Base-by-base conservation (phyloP, 768 basidiomycete genomes). In the Candolleomyces eurysporus region DNA sequence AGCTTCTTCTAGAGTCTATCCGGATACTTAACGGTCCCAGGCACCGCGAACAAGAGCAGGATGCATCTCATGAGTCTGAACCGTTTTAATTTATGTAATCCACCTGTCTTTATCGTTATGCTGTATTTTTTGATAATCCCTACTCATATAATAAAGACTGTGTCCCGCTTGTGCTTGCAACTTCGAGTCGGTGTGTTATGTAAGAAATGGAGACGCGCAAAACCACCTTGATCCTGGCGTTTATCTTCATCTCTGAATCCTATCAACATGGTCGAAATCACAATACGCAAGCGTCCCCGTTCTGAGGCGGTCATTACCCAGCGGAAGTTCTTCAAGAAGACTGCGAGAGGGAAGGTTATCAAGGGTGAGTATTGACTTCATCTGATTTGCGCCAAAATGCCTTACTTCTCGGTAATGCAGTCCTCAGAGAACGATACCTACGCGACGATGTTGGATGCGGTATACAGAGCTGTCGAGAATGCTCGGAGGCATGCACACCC, bases 241-340 rank as follows among this genome's bases (percentile, higher is more conserved):
- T 46, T 21, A 55, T 19, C 52, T 57, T 42, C 52, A n/a, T 36
- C 21, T 30, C 22, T 51, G 16, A n/a, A 51, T 26, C 36, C 5
- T 7, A 5, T 36, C 36, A 36, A 36, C 17, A 79, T 80, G 80
- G 77, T 76, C 45, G 79, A 86, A 59, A 93, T 94, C 40, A 86
- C 85, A 4, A 88, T 94, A 43, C 77, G 86, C 21, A 94, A 91
- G 66, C 80, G 92, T 58, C 82, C 89, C 16, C 79, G 80, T 48
- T 79, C 84, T 5, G 92, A 94, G 69, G 89, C 88, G 0, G 82
- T 84, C 13, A 70, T 90, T 2, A 91, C 92, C 0, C 93, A 93
- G 67, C 88, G 91, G 62, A 96, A 94, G 71, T 98, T 95, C 75
- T 91, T 95, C 81, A 96, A 93, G 75, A 98, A 98, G 76, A 98